Conservation (phyloP, 75 land plant species). For the Sequoia sempervirens region DNA sequence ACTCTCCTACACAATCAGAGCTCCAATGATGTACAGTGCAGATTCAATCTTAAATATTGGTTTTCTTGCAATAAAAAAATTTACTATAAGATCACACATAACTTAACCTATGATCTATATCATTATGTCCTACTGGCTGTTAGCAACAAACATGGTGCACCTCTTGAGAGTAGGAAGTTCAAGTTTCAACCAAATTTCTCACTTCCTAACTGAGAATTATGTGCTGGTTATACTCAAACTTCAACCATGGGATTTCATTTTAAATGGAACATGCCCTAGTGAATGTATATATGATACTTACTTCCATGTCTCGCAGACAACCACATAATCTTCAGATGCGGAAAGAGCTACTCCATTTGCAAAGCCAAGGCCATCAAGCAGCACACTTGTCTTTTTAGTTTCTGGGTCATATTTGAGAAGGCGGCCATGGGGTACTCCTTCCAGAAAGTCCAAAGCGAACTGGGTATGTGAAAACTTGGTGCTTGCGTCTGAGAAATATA, state of each 20-base stretch:
- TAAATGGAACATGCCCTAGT: background rate
- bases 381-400: slow-evolving; percentile 33
- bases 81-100: no score
- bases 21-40: no score
- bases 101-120: no score
- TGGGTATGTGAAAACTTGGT: slow-evolving; percentile 29
- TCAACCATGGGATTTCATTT: background rate
- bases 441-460: slow-evolving; percentile 51
- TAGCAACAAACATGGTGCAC: no score
- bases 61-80: no score
- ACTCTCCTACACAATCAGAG: no score
- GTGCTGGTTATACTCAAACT: background rate
- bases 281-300: slow-evolving; percentile 12
- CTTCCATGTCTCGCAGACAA: slow-evolving; percentile 70
- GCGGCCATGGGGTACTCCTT: slow-evolving; percentile 65
- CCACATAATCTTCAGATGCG: slow-evolving; percentile 38
- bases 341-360: slow-evolving; percentile 84
- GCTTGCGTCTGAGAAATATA: slow-evolving; percentile 77
- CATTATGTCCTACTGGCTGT: no score
- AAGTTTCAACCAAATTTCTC: background rate
- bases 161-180: no score
- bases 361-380: slow-evolving; percentile 43
- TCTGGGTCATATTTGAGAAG: slow-evolving; percentile 69
- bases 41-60: no score
- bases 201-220: background rate